phyloP scores from a whole-genome alignment of 208 protist species.

The Leishmania mexicana region DNA sequence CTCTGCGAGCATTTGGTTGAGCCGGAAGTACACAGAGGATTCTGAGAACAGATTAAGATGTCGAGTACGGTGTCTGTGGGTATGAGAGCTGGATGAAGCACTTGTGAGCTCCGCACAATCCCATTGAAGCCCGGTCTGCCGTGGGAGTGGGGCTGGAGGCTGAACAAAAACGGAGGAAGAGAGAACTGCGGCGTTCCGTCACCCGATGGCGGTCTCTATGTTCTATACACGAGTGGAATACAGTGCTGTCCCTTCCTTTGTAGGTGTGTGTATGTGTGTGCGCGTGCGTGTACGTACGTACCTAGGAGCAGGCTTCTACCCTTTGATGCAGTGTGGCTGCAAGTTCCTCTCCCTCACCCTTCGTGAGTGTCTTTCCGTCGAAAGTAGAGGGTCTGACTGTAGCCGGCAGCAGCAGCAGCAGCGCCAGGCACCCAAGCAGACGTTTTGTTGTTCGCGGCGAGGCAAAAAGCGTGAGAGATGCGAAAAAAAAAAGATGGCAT shows the following conservation, averaged over 20 bases:
- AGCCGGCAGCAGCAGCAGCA: neutral
- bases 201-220: neutral
- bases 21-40: neutral
- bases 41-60: neutral
- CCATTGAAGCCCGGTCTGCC: neutral
- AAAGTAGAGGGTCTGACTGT: neutral
- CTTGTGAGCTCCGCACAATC: neutral
- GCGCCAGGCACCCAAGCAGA: neutral
- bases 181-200: neutral
- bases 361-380: neutral
- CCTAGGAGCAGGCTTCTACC: neutral
- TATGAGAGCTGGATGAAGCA: neutral
- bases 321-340: neutral
- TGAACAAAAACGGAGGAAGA: slow-evolving; percentile 7
- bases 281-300: neutral
- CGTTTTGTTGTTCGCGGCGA: neutral
- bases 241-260: neutral
- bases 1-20: slow-evolving; percentile 53
- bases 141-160: neutral
- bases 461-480: neutral
- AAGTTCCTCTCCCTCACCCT: neutral
- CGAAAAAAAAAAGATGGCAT: neutral
- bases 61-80: neutral
- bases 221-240: neutral
- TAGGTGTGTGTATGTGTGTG: neutral